Conservation (phyloP, 2,329 filamentous ascomycete genomes). For the Talaromyces atroroseus region DNA sequence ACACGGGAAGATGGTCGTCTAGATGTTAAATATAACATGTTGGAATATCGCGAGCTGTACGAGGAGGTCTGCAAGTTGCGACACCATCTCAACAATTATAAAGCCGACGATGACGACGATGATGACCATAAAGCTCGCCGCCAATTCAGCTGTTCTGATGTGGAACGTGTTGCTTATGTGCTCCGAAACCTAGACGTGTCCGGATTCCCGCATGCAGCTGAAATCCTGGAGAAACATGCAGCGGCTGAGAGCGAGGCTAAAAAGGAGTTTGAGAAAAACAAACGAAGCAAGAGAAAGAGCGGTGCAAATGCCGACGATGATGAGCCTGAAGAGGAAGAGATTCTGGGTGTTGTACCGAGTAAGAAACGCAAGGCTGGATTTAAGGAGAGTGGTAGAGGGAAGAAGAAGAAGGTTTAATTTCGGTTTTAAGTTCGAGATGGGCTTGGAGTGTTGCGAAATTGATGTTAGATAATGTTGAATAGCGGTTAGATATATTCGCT, state of each 20-base stretch:
- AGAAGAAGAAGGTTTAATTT: conserved; percentile 10
- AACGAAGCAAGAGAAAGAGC: conserved; percentile 8
- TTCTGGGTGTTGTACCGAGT: conserved; percentile 7
- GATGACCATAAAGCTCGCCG: neutral
- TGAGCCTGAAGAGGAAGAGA: conserved; percentile 4
- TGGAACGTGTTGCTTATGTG: conserved; percentile 36
- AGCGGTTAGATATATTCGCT: neutral
- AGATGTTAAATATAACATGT: conserved; percentile 37
- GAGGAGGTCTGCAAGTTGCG: conserved; percentile 21
- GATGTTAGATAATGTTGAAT: neutral
- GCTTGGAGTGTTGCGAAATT: neutral
- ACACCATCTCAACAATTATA: conserved; percentile 19
- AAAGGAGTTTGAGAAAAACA: conserved; percentile 7
- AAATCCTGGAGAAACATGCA: conserved; percentile 7
- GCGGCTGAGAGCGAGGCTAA: neutral
- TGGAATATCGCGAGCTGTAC: conserved; percentile 35
- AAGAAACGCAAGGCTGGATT: conserved; percentile 11
- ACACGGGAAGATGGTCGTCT: conserved; percentile 18
- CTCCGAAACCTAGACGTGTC: conserved; percentile 29
- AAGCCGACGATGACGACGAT: neutral
- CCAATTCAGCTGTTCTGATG: conserved; percentile 25
- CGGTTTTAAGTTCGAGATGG: too few species aligned
- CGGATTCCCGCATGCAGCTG: conserved; percentile 15
- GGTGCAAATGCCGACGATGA: neutral
- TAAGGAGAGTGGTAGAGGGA: conserved; percentile 6